Percentiles rank a stretch among this genome's conserved stretches.
These are phyloP conservation scores for Hypoxylon sp. DNA, from an alignment of 2,329 filamentous ascomycete genomes.

Conservation along the genomic window DNA sequence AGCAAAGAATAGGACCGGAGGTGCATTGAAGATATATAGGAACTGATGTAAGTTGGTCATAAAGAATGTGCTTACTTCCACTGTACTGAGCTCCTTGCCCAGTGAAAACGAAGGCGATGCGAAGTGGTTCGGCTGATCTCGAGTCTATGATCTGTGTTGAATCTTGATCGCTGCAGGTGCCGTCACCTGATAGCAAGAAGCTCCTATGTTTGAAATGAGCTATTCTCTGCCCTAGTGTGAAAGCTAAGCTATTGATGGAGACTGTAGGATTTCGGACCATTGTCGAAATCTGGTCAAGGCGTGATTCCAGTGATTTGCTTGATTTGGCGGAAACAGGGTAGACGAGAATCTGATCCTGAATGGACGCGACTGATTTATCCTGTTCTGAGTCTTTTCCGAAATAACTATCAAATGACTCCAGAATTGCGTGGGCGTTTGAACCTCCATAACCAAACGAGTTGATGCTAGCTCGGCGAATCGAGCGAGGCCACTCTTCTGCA, in stretches of 20 bases:
- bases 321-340: conserved; percentile 13
- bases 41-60: background rate
- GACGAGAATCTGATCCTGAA: background rate
- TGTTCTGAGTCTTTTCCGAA: background rate
- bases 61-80: background rate
- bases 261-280: background rate
- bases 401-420: conserved; percentile 14
- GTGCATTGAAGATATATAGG: background rate
- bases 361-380: background rate
- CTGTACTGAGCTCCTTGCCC: conserved; percentile 47
- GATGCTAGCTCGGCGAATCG: conserved; percentile 12
- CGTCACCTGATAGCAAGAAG: background rate
- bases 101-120: conserved; percentile 36
- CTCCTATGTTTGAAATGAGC: background rate
- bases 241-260: background rate
- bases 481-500: conserved; percentile 6
- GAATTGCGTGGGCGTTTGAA: conserved; percentile 13
- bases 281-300: conserved; percentile 3
- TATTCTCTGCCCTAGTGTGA: background rate
- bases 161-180: background rate
- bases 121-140: background rate
- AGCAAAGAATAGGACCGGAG: no score
- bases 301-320: background rate
- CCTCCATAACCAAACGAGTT: conserved; percentile 26
- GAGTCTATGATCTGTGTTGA: background rate